Base-by-base conservation (phyloP, 768 basidiomycete genomes). In the Fomitopsis serialis region DNA sequence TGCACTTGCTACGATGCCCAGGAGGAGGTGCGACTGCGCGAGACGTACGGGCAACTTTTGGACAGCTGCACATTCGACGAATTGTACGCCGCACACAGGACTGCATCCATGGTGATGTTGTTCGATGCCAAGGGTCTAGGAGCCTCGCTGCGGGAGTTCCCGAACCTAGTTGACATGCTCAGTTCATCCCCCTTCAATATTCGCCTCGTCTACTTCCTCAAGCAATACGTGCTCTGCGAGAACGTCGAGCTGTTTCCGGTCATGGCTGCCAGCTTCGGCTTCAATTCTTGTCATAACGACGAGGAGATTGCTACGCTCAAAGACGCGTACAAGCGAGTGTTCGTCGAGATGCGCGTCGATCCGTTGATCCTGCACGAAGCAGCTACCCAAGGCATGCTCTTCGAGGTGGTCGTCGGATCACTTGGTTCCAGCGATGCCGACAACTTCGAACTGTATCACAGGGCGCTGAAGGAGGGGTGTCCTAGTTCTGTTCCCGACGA, bases 171-270 rank as follows among this genome's bases (percentile, higher is more conserved):
- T n/a, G 67, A 67, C 35, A 58, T 70, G 29, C 60, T 74, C 17
- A 50, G 52, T 0, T 50, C 54, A 13, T 51, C 58, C 6, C 65
- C 64, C 1, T 10, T n/a, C 1, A 9, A 36, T 2, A 45, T 45
- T 27, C 62, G 63, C 36, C 70, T 72, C 7, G 73, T 74, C 13
- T 75, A 73, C 73, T 17, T 62, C 27, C 62, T 75, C 40, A 75
- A 72, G 58, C 63, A 66, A 45, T 66, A 63, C 47, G 54, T 66
- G 42, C 46, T 62, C n/a, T 12, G 48, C 11, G 48, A 60, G 29
- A 22, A 17, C 25, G 42, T 24, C 12, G 52, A 48, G 19, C 36
- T 19, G 22, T 27, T 24, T 3, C 61, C 55, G 8, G 58, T 63
- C 3, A 50, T 65, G 4, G 2, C 6, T 0, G 61, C 52, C 21